Conservation (phyloP, 805 yeast species). For the Candida broadrunensis region DNA sequence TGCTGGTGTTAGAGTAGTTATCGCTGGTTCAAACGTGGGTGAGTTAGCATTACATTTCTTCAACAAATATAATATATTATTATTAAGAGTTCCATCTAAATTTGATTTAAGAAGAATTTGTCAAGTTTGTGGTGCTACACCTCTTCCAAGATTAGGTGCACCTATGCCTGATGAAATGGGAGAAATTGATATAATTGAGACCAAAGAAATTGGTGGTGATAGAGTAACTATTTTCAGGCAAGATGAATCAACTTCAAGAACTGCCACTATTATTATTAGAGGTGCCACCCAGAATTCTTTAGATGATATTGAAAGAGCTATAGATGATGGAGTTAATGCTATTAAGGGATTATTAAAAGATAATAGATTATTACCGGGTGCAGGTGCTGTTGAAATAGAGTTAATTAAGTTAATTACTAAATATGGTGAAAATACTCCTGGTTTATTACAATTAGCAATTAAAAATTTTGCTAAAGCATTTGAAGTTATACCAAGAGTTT, state of each 20-base stretch:
- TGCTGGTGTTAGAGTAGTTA: constrained; percentile 80
- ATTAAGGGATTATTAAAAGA: constrained; percentile 88
- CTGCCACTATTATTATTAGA: constrained; percentile 89
- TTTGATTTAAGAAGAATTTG: constrained; percentile 92
- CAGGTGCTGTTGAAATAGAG: constrained; percentile 93
- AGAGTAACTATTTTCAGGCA: constrained; percentile 93
- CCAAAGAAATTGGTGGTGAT: constrained; percentile 95
- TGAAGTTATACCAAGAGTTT: constrained; percentile 87
- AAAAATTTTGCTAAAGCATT: constrained; percentile 92
- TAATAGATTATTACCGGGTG: constrained; percentile 81
- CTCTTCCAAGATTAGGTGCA: constrained; percentile 89
- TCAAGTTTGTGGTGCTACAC: constrained; percentile 97
- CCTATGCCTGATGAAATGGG: constrained; percentile 96
- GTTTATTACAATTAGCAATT: constrained; percentile 87
- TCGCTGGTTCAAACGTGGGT: constrained; percentile 94
- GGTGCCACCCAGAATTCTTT: constrained; percentile 94
- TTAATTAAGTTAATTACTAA: constrained; percentile 73
- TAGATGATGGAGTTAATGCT: constrained; percentile 94
- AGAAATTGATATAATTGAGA: constrained; percentile 78
- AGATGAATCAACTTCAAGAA: constrained; percentile 60
- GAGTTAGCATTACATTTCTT: constrained; percentile 91
- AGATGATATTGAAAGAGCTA: constrained; percentile 95
- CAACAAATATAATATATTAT: constrained; percentile 80
- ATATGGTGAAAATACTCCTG: constrained; percentile 93
- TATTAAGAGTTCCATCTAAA: constrained; percentile 87